Conservation (phyloP, 805 yeast genomes). For the Candida chauliodis region DNA sequence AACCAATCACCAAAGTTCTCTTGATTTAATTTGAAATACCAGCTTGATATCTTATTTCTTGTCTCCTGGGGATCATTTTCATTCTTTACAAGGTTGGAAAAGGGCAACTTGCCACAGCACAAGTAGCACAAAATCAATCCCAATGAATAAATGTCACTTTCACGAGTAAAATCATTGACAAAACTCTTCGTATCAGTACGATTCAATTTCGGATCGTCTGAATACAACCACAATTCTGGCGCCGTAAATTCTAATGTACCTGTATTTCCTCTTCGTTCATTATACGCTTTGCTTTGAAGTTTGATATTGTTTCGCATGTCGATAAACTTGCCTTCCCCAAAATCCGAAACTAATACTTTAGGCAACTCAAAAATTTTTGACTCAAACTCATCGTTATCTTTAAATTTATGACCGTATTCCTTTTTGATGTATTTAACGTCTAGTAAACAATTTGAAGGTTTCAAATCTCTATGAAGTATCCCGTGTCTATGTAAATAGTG, state of each 20-base stretch:
- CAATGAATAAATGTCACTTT: slow-evolving; percentile 76
- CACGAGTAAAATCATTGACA: slow-evolving; percentile 57
- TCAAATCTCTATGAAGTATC: slow-evolving; percentile 82
- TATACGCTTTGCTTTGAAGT: slow-evolving; percentile 6
- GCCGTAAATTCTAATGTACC: slow-evolving; percentile 89
- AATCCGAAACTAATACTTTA: slow-evolving; percentile 76
- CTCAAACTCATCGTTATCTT: slow-evolving; percentile 12
- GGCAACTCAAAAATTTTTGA: slow-evolving; percentile 43
- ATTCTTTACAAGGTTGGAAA: slow-evolving; percentile 15
- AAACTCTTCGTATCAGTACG: slow-evolving; percentile 32
- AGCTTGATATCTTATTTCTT: slow-evolving; percentile 22
- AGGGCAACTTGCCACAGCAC: slow-evolving; percentile 72
- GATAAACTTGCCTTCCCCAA: slow-evolving; percentile 82
- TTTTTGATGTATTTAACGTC: slow-evolving; percentile 25
- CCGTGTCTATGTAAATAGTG: slow-evolving; percentile 68
- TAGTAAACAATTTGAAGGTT: slow-evolving; percentile 83
- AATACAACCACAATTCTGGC: slow-evolving; percentile 62
- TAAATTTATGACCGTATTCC: background rate
- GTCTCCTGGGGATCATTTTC: slow-evolving; percentile 28
- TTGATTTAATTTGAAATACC: slow-evolving; percentile 25
- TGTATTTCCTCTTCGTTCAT: slow-evolving; percentile 74
- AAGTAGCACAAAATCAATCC: slow-evolving; percentile 80
- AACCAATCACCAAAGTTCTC: slow-evolving; percentile 26
- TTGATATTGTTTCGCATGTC: slow-evolving; percentile 40
- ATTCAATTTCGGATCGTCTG: slow-evolving; percentile 16